Evolutionary conservation across 768 basidiomycete species (phyloP), one percentile per base, ranked within the genome.

Genomic region (Collybiopsis luxurians): DNA sequence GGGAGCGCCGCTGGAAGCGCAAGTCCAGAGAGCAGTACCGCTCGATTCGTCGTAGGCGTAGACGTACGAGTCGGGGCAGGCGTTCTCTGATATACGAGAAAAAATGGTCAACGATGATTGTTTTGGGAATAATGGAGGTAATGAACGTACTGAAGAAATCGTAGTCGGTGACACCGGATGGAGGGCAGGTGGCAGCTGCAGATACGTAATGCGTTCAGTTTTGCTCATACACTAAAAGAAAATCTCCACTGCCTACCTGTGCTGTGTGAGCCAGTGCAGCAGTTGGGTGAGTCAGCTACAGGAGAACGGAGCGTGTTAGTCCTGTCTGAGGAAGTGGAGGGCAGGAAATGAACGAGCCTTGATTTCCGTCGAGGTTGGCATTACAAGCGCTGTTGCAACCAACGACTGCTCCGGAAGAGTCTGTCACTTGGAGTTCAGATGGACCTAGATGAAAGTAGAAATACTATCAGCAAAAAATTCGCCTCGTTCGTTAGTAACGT

Each of bases 1-100:
- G 1, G 73, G 66, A 6, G 57, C 48, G 40, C 48, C 24, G 21
- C 28, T 38, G 17, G 71, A 64, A 23, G 58, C 46, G 65, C 80
- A 81, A 0, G 71, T 75, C 71, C 72, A 80, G 27, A 80, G 67
- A 2, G 80, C 80, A 6, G 78, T 78, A 0, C 74, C 75, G 58
- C 68, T 71, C 24, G 61, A 60, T 64, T 79, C 77, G 61, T 80
- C 79, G 58, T 67, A 79, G 1, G 79, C 77, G 54, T 78, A 80
- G 0, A 68, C 77, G 51, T 78, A 78, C 0, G 74, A 58, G 44
- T 73, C 63, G 1, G 72, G 73, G 64, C 75, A 76, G 51, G 59
- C 68, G 23, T 36, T 40, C 65, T 76, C 72, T 75, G 60, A 7
- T 34, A 13, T 34, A 13, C 6, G 31, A n/a, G n/a, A n/a, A 30